A percentile compares a stretch with the other conserved stretches of the same genome.
Evolutionary conservation across 2,329 filamentous ascomycete genomes (phyloP).

Genomic region (Colletotrichum liaoningense): DNA sequence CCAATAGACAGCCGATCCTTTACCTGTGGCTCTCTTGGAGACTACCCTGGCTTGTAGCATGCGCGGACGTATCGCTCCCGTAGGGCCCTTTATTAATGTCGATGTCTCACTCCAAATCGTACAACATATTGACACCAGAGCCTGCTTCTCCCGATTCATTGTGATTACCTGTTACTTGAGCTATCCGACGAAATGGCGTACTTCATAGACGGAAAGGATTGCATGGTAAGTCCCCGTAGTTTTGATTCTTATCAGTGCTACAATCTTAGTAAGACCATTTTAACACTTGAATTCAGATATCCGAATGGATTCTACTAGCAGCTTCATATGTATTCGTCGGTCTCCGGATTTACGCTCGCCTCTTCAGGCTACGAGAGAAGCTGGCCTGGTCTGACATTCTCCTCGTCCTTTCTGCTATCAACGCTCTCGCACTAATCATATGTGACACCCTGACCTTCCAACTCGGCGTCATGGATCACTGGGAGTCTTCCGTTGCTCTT

Average conservation of each 20-base stretch:
- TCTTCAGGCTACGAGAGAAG: slow-evolving; percentile 44
- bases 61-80: neutral
- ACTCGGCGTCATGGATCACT: slow-evolving; percentile 46
- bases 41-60: neutral
- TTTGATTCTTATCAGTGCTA: neutral
- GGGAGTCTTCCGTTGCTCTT: slow-evolving; percentile 42
- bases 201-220: slow-evolving; percentile 41
- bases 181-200: slow-evolving; percentile 34
- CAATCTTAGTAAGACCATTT: neutral
- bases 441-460: slow-evolving; percentile 48
- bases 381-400: slow-evolving; percentile 44
- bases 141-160: neutral
- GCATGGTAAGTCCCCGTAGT: slow-evolving; percentile 36
- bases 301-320: slow-evolving; percentile 47
- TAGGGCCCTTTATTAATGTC: neutral
- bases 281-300: slow-evolving; percentile 38
- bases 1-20: neutral
- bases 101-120: neutral
- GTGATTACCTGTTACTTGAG: neutral
- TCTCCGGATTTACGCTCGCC: slow-evolving; percentile 46
- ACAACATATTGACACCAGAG: neutral
- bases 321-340: slow-evolving; percentile 42
- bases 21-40: neutral
- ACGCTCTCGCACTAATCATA: slow-evolving; percentile 47
- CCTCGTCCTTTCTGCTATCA: slow-evolving; percentile 42